phyloP scores from a whole-genome alignment of 208 protist species.

The Strigomonas galati region DNA sequence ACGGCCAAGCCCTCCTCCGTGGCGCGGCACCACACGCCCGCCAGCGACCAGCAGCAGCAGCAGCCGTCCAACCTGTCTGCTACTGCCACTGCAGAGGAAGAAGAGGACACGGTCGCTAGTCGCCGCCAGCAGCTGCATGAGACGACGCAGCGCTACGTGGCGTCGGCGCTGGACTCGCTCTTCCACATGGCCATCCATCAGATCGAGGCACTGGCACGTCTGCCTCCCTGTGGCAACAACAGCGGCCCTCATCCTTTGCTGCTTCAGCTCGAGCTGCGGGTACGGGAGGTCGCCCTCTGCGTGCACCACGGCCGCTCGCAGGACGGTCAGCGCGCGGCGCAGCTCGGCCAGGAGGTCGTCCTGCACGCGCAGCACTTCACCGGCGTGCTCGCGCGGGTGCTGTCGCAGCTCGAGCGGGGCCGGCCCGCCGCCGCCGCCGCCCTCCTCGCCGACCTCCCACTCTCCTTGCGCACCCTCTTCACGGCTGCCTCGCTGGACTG shows the following conservation, averaged over 20 bases:
- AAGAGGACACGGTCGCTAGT: too few relatives aligned
- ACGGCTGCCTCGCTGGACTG: slow-evolving; percentile 12
- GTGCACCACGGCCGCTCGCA: slow-evolving; percentile 14
- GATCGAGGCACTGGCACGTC: too few relatives aligned
- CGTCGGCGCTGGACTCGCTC: too few relatives aligned
- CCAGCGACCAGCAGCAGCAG: too few relatives aligned
- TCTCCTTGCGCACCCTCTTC: slow-evolving; percentile 20
- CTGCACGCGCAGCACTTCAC: slow-evolving; percentile 5
- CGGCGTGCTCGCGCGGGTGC: neutral
- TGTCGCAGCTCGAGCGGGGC: neutral
- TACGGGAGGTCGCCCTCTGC: slow-evolving; percentile 25
- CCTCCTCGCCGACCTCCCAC: neutral
- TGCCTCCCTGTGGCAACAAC: too few relatives aligned
- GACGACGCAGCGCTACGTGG: too few relatives aligned
- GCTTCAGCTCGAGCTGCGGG: slow-evolving; percentile 18
- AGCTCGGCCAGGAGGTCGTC: slow-evolving; percentile 10
- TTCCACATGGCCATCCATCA: too few relatives aligned
- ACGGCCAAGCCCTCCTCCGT: too few relatives aligned
- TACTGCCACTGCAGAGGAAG: too few relatives aligned
- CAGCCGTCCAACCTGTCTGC: too few relatives aligned
- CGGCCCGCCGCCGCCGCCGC: neutral
- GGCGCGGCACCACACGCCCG: too few relatives aligned
- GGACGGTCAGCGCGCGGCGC: neutral
- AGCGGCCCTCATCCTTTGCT: slow-evolving; percentile 11
- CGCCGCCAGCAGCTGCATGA: too few relatives aligned